Evolutionary conservation across 352 stramenopile species (phyloP), one percentile per base, ranked within the genome.

Genomic region (Globisporangium spinosum): DNA sequence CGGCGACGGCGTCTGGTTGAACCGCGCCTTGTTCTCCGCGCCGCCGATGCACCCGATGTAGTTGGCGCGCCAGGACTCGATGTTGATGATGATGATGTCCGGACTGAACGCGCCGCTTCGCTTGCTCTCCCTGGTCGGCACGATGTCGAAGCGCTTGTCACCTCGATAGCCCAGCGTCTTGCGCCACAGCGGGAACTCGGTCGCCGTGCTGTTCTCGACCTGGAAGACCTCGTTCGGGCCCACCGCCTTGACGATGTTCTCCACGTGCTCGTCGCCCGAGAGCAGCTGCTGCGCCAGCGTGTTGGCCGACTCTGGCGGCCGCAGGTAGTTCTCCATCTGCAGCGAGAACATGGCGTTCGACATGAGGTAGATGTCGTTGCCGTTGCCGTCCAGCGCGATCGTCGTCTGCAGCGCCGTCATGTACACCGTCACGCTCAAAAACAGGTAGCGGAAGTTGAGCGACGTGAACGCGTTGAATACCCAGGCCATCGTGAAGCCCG

Each of bases 11-110:
- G 73, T 83, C 65, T 85, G 77, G 27, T 78, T 75, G 32, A 64
- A 79, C 8, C 63, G 23, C 2, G 32, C 29, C 51, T 88, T 88
- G 60, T 83, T 80, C 7, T 67, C 61, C 13, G 78, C 71, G 15
- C 76, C 82, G 34, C 80, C 82, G 1, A 91, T 70, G 20, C 85
- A 79, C 23, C 82, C 80, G n/a, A 91, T 73, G 55, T 91, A 78
- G 29, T 86, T 56, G 47, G 81, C 74, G 2, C 80, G 76, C 79
- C 79, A 91, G 13, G 83, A 91, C 59, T 88, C 83, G 69, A 91
- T 83, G 38, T 89, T 88, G 60, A 91, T 72, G 22, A 89, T 70
- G 56, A 90, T 80, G n/a, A 90, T 84, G 57, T 90, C 89, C 3
- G 82, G 82, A 12, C 56, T 71, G 29, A 73, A 61, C 23, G 34